Conservation (phyloP, 495 filamentous ascomycete genomes). For the Copromyces sp. region DNA sequence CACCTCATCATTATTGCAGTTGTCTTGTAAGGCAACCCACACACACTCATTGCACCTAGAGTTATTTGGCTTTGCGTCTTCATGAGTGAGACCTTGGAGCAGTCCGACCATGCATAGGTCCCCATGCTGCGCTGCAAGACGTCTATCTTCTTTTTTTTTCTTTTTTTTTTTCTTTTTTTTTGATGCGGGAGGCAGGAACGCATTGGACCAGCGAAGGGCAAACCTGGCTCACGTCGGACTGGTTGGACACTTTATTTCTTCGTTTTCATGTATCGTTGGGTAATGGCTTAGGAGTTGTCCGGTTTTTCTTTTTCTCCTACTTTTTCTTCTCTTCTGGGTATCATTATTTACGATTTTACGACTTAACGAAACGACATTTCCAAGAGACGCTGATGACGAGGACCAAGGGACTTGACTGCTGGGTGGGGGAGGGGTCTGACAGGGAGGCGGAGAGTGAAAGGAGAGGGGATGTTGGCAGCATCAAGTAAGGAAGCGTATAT, state of each 20-base stretch:
- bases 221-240: not conserved
- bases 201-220: not conserved
- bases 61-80: not conserved
- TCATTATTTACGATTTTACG: not conserved
- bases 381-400: not conserved
- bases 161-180: not conserved
- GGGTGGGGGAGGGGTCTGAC: not conserved
- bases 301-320: not conserved
- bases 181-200: not conserved
- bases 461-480: not conserved
- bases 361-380: not conserved
- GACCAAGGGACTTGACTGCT: not conserved
- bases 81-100: not conserved
- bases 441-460: not conserved
- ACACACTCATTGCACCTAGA: not conserved
- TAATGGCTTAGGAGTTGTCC: not conserved
- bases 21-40: not conserved
- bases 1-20: not conserved
- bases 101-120: not conserved
- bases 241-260: not conserved
- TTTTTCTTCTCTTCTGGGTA: not conserved
- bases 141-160: not conserved
- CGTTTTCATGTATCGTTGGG: not conserved
- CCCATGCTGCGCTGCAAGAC: not conserved
- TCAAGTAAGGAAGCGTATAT: conserved; percentile 24